Conservation (phyloP, 1,284 basidiomycete species). For the Melampsora americana region DNA sequence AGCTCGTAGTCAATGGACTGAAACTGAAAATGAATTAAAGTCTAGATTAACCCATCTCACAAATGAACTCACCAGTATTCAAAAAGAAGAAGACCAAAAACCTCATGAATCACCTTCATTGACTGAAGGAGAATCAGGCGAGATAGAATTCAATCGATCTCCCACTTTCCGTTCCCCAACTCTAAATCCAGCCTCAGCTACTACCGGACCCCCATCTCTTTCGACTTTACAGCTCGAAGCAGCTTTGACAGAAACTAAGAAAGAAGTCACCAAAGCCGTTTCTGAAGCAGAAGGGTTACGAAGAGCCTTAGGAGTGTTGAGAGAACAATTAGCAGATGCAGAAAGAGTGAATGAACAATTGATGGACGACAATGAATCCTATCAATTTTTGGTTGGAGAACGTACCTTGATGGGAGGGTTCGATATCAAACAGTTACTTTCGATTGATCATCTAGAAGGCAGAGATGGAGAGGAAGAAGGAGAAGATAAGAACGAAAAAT, state of each 20-base stretch:
- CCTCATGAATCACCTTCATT: neutral
- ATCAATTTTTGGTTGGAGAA: constrained; percentile 83
- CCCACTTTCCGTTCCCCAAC: neutral
- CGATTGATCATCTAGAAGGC: constrained; percentile 48
- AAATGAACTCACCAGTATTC: neutral
- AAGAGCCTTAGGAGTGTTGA: constrained; percentile 4
- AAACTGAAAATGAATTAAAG: neutral
- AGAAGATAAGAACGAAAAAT: neutral
- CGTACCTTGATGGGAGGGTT: constrained; percentile 73
- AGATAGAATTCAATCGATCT: neutral
- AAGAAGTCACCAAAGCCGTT: constrained; percentile 20
- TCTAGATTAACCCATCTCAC: neutral
- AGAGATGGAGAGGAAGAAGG: neutral
- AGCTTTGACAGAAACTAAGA: neutral
- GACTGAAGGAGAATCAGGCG: neutral
- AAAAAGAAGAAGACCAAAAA: neutral
- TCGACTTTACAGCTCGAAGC: neutral
- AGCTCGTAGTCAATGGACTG: neutral
- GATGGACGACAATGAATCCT: constrained; percentile 85
- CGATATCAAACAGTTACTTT: constrained; percentile 54
- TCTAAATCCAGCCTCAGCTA: neutral
- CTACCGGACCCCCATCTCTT: neutral
- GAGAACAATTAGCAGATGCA: constrained; percentile 25
- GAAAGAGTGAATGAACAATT: constrained; percentile 48
- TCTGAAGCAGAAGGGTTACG: constrained; percentile 12